phyloP scores from a whole-genome alignment of 768 basidiomycete genomes.

The Suillus decipiens region DNA sequence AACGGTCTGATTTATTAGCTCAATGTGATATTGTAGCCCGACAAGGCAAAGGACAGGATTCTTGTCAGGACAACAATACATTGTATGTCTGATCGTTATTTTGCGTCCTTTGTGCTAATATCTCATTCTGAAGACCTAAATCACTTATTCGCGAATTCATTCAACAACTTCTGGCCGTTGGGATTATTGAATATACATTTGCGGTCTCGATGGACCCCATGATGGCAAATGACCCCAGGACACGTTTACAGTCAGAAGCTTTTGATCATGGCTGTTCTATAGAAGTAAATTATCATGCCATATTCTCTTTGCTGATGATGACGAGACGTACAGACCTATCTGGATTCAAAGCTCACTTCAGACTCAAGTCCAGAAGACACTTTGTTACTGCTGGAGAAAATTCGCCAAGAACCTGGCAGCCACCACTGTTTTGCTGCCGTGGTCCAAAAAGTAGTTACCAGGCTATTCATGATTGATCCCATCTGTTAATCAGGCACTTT shows the following conservation, averaged over 20 bases:
- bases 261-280: constrained; percentile 61
- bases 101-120: constrained; percentile 15
- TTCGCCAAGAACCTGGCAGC: constrained; percentile 56
- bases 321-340: constrained; percentile 36
- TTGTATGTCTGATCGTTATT: constrained; percentile 15
- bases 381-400: constrained; percentile 34
- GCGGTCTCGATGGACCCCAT: constrained; percentile 53
- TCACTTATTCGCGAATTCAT: constrained; percentile 37
- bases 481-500: constrained; percentile 9
- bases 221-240: constrained; percentile 47
- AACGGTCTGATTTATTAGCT: constrained; percentile 54
- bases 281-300: constrained; percentile 40
- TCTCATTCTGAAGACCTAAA: constrained; percentile 18
- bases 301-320: constrained; percentile 9
- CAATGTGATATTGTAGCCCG: constrained; percentile 53
- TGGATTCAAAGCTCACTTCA: constrained; percentile 57
- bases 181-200: constrained; percentile 56
- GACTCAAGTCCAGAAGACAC: constrained; percentile 48
- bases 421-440: constrained; percentile 61
- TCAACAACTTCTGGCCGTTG: constrained; percentile 52
- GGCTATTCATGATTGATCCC: neutral
- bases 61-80: constrained; percentile 18
- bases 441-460: constrained; percentile 50
- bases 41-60: constrained; percentile 27
- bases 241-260: constrained; percentile 58